These are phyloP conservation scores for Chimonanthus praecox DNA, from an alignment of 164 flowering plant genomes.

Conservation along the genomic window DNA sequence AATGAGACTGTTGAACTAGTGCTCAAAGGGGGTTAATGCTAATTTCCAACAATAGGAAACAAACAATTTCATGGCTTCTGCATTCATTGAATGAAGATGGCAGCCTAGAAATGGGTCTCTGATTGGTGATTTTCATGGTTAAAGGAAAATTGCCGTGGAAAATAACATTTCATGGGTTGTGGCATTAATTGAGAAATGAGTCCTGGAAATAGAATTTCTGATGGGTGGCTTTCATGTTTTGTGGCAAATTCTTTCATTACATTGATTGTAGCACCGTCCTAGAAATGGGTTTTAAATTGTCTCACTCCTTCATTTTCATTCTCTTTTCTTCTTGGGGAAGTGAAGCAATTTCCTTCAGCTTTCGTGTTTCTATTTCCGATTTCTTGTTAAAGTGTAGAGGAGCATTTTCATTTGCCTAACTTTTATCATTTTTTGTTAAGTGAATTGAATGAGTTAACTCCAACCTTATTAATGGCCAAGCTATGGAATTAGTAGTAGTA, in stretches of 20 bases:
- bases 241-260: conserved; percentile 6
- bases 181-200: conserved; percentile 18
- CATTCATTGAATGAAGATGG: conserved; percentile 3
- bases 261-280: conserved; percentile 14
- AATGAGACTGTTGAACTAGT: background rate
- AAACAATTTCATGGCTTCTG: background rate
- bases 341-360: background rate
- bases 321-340: background rate
- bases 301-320: background rate
- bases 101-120: conserved; percentile 1
- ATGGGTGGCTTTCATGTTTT: conserved; percentile 12
- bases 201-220: conserved; percentile 11
- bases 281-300: background rate
- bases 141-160: conserved; percentile 9
- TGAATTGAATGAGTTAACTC: background rate
- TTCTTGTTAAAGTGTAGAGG: background rate
- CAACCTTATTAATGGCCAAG: no score
- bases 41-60: conserved; percentile 5
- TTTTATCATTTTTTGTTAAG: background rate
- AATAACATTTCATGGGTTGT: background rate
- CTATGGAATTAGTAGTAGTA: no score
- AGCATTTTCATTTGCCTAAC: background rate
- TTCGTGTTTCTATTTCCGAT: background rate
- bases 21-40: background rate
- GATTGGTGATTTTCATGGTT: conserved; percentile 20